Conservation (phyloP, 176 grass and related monocot species). For the Oryza longistaminata region DNA sequence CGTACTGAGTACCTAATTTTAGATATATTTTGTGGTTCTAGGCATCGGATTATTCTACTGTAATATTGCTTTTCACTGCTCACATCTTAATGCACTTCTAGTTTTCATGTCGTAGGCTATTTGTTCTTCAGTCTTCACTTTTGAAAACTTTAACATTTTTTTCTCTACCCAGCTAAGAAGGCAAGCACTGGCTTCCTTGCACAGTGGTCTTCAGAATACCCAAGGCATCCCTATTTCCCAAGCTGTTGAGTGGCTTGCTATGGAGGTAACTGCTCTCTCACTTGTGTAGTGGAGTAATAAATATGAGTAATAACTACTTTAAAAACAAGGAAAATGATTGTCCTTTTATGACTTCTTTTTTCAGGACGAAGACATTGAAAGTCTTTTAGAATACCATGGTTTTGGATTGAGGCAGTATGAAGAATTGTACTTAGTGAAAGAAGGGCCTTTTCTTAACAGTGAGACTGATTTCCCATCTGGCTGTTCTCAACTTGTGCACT, state of each 20-base stretch:
- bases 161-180: constrained; percentile 73
- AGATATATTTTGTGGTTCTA: background rate
- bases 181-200: constrained; percentile 81
- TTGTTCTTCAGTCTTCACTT: constrained; percentile 36
- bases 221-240: constrained; percentile 90
- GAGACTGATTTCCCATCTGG: constrained; percentile 67
- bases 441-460: constrained; percentile 73
- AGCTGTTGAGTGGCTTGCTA: constrained; percentile 72
- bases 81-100: background rate
- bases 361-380: constrained; percentile 75
- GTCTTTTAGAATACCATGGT: constrained; percentile 77
- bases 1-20: background rate
- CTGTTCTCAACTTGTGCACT: constrained; percentile 69
- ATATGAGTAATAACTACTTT: constrained; percentile 6
- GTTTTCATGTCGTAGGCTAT: constrained; percentile 26
- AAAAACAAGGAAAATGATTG: background rate
- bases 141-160: constrained; percentile 20
- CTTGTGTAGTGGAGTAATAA: background rate
- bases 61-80: constrained; percentile 6
- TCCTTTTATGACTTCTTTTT: constrained; percentile 28
- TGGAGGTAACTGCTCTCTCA: constrained; percentile 63
- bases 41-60: background rate
- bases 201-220: constrained; percentile 78
- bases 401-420: constrained; percentile 80
- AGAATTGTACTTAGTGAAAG: constrained; percentile 81